These are phyloP conservation scores for Juglanconis sp. DNA, from an alignment of 2,329 filamentous ascomycete genomes.

Conservation along the genomic window DNA sequence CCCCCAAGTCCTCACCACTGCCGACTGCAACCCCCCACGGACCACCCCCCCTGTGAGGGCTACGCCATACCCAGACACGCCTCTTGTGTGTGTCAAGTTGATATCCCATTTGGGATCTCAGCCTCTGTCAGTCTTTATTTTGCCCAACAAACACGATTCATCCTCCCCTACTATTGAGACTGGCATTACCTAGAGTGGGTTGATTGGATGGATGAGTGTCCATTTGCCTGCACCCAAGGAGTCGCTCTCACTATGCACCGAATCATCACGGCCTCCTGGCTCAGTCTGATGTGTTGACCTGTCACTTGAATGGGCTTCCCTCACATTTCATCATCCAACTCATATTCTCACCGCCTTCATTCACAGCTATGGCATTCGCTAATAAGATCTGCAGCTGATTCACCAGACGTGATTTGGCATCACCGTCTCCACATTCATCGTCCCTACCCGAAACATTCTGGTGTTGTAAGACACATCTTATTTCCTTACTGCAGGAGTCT, in stretches of 20 bases:
- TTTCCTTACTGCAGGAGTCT: constrained; percentile 18
- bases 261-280: background rate
- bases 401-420: constrained; percentile 4
- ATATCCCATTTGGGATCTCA: background rate
- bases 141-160: background rate
- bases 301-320: constrained; percentile 1
- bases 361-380: constrained; percentile 1
- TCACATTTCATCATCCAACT: background rate
- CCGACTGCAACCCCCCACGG: background rate
- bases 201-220: background rate
- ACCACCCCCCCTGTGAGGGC: background rate
- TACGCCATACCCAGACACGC: background rate
- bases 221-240: background rate
- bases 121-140: background rate
- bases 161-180: background rate
- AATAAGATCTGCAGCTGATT: constrained; percentile 9
- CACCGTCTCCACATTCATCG: constrained; percentile 10
- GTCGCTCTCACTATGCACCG: background rate
- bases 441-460: constrained; percentile 17
- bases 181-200: too few relatives aligned
- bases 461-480: constrained; percentile 21
- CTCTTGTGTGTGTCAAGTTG: background rate
- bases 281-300: constrained; percentile 1
- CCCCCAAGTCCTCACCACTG: constrained; percentile 11
- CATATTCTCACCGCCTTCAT: constrained; percentile 5